These are phyloP conservation scores for Citrus maxima DNA, from an alignment of 345 rosid species.

Conservation along the genomic window DNA sequence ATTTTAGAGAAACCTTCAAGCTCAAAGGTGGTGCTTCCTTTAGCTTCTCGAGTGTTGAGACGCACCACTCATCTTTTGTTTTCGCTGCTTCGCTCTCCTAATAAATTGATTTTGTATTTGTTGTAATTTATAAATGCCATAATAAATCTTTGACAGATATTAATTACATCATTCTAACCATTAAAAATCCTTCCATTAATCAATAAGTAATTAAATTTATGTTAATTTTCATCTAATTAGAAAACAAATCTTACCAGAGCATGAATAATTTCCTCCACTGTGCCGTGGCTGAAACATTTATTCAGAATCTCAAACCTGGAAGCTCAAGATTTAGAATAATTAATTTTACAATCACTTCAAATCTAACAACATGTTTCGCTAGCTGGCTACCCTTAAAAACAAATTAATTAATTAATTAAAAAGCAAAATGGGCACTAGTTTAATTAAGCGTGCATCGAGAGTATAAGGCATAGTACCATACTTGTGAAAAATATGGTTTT, in stretches of 20 bases:
- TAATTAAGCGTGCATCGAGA: no score
- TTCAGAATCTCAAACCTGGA: background rate
- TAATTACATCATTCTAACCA: no score
- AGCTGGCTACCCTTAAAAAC: background rate
- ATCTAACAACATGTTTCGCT: background rate
- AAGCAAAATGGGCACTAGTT: background rate
- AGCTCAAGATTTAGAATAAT: background rate
- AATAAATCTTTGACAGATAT: background rate
- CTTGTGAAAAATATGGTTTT: constrained; percentile 1
- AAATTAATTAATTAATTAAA: no score
- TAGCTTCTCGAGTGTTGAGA: constrained; percentile 5
- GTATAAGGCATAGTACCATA: background rate
- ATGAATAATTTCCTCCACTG: background rate
- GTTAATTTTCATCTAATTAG: background rate
- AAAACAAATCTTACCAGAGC: background rate
- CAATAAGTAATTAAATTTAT: no score
- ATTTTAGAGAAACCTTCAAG: constrained; percentile 17
- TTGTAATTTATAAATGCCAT: no score
- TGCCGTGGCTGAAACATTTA: background rate
- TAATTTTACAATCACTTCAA: background rate
- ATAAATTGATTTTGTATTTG: background rate
- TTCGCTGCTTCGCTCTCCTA: constrained; percentile 16
- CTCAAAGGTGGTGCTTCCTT: constrained; percentile 23
- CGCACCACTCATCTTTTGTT: constrained; percentile 18
- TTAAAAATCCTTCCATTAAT: no score